These are phyloP conservation scores for Boletus rex-veris DNA, from an alignment of 768 basidiomycete species.

Conservation along the genomic window DNA sequence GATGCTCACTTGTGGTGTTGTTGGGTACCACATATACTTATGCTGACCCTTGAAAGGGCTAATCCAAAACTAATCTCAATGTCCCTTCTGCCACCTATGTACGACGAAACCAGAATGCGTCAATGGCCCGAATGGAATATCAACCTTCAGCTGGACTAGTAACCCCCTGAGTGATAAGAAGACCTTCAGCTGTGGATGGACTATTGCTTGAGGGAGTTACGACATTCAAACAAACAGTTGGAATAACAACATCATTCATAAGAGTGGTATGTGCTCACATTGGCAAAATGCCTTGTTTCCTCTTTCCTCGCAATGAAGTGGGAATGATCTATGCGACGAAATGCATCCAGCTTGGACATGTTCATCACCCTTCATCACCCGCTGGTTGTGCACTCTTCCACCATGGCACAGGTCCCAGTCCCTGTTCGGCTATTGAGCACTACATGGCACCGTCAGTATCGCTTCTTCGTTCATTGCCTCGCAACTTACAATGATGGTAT, in stretches of 20 bases:
- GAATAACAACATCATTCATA: not conserved
- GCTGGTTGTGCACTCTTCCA: conserved; percentile 55
- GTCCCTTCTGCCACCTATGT: too few species aligned
- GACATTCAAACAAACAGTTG: not conserved
- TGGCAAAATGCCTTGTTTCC: too few species aligned
- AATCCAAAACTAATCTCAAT: too few species aligned
- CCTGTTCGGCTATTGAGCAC: conserved; percentile 83
- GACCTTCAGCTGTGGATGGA: too few species aligned
- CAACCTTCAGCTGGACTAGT: too few species aligned
- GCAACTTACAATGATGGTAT: too few species aligned
- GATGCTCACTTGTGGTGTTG: too few species aligned
- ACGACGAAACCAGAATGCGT: too few species aligned
- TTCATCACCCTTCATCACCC: conserved; percentile 37
- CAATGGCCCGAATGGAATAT: too few species aligned
- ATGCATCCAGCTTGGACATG: not conserved
- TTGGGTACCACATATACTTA: too few species aligned
- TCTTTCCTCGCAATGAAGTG: not conserved
- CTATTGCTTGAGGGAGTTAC: not conserved
- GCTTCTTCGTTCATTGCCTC: not conserved
- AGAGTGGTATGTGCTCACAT: not conserved
- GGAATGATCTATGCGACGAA: not conserved
- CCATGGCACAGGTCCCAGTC: conserved; percentile 73
- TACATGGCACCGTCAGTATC: conserved; percentile 25
- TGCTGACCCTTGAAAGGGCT: too few species aligned
- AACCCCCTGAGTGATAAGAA: too few species aligned